Evolutionary conservation across 2,329 filamentous ascomycete species (phyloP).

Genomic region (Fusarium solani-melongenae): DNA sequence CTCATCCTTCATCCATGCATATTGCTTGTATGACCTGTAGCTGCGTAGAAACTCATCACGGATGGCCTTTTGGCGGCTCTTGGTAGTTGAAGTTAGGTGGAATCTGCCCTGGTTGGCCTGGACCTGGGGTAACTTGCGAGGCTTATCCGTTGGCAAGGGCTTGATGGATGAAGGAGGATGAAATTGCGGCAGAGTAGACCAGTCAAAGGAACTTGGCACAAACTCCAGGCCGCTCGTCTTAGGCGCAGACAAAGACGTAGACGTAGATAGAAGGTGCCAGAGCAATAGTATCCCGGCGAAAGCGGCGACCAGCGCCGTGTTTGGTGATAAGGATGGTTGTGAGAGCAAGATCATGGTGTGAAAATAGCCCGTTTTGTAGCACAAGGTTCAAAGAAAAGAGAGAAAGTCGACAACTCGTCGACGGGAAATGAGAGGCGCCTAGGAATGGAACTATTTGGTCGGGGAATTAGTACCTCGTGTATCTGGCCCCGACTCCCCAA

Average conservation of each 20-base stretch:
- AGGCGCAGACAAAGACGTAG: not conserved
- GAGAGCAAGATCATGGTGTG: slow-evolving; percentile 8
- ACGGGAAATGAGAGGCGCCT: not conserved
- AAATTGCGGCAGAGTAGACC: slow-evolving; percentile 43
- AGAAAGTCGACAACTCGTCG: not conserved
- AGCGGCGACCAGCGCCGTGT: not conserved
- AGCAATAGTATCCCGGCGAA: not conserved
- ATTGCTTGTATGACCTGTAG: slow-evolving; percentile 63
- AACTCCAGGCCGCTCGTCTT: slow-evolving; percentile 11
- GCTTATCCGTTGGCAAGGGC: slow-evolving; percentile 43
- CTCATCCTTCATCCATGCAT: slow-evolving; percentile 66
- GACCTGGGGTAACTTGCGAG: slow-evolving; percentile 43
- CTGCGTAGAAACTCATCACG: slow-evolving; percentile 55
- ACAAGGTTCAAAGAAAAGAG: too few species aligned
- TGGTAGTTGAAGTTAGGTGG: slow-evolving; percentile 20
- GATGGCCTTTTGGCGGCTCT: slow-evolving; percentile 52
- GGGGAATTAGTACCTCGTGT: too few species aligned
- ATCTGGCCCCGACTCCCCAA: too few species aligned
- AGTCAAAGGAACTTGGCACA: slow-evolving; percentile 45
- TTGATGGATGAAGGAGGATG: slow-evolving; percentile 47
- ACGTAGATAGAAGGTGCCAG: not conserved
- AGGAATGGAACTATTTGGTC: too few species aligned
- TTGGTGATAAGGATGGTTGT: not conserved
- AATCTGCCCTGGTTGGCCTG: slow-evolving; percentile 45
- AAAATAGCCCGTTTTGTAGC: too few species aligned